A percentile compares a stretch with the other conserved stretches of the same genome.
Conservation (phyloP, 305 asterid genomes). For the Fraxinus dipetala region DNA sequence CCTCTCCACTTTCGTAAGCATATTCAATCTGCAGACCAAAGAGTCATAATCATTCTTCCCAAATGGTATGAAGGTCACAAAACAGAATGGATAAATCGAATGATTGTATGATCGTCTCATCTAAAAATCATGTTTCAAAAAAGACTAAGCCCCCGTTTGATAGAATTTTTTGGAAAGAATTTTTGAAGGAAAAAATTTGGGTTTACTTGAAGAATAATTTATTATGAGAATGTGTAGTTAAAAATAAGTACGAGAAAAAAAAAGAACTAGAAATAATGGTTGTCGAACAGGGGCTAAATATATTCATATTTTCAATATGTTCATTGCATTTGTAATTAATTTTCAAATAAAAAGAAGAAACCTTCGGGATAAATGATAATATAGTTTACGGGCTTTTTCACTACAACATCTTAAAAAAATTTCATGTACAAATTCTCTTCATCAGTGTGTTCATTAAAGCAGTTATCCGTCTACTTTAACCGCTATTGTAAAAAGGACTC, state of each 20-base stretch:
- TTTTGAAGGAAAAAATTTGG: background rate
- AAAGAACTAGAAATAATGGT: background rate
- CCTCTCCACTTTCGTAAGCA: slow-evolving; percentile 45
- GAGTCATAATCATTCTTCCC: background rate
- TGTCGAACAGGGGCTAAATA: background rate
- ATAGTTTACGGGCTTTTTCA: background rate
- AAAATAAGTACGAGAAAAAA: background rate
- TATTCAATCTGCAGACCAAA: slow-evolving; percentile 31
- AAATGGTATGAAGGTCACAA: background rate
- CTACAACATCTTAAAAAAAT: background rate
- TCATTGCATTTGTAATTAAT: background rate
- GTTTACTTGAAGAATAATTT: background rate
- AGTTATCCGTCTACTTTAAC: background rate
- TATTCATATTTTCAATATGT: background rate
- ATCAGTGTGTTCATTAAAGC: background rate
- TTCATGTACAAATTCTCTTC: background rate
- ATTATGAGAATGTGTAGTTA: background rate
- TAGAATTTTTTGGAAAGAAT: background rate
- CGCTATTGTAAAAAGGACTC: background rate
- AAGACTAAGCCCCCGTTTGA: background rate
- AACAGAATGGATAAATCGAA: background rate
- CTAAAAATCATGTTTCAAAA: background rate
- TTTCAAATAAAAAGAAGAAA: background rate
- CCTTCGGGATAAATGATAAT: background rate
- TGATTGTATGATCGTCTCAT: background rate